These are phyloP conservation scores for Aureobasidium subglaciale DNA, from an alignment of 2,329 filamentous ascomycete genomes.

Conservation along the genomic window DNA sequence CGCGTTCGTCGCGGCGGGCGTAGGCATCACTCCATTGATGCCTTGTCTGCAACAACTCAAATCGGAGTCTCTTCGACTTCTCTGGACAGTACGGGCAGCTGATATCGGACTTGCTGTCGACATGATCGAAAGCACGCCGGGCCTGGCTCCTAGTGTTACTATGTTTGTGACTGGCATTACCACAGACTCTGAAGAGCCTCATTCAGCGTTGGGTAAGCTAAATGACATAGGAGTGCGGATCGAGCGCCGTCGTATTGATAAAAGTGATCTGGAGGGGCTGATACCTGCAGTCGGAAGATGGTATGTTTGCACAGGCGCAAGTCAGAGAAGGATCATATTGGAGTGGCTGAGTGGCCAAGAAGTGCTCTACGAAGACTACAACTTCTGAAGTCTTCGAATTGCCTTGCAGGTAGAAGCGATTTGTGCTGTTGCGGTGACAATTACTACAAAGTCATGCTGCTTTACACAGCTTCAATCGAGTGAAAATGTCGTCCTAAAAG, in stretches of 20 bases:
- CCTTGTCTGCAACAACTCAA: conserved; percentile 34
- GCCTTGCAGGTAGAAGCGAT: too few relatives aligned
- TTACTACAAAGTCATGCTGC: too few relatives aligned
- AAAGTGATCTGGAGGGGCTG: conserved; percentile 38
- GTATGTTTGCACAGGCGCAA: conserved; percentile 53
- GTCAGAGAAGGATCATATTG: conserved; percentile 43
- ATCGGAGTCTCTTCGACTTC: conserved; percentile 44
- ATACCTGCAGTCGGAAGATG: conserved; percentile 37
- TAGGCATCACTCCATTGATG: conserved; percentile 78
- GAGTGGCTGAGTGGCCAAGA: conserved; percentile 42
- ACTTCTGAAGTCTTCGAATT: too few relatives aligned
- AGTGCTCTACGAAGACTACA: conserved; percentile 47
- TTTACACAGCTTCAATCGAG: too few relatives aligned
- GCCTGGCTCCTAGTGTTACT: conserved; percentile 46
- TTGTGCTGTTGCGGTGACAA: too few relatives aligned
- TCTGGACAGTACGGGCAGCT: conserved; percentile 59
- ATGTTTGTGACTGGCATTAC: conserved; percentile 58
- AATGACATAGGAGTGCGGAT: conserved; percentile 30
- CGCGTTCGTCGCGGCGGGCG: conserved; percentile 67
- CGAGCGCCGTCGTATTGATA: conserved; percentile 39
- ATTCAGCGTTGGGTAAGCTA: conserved; percentile 36
- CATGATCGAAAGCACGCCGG: conserved; percentile 46
- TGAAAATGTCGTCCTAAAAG: too few relatives aligned
- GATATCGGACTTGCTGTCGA: conserved; percentile 60
- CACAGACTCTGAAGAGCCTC: conserved; percentile 16